Evolutionary conservation across 2,329 filamentous ascomycete genomes (phyloP), one percentile per base, ranked within the genome.

Genomic region (Myriosclerotinia duriaeana): DNA sequence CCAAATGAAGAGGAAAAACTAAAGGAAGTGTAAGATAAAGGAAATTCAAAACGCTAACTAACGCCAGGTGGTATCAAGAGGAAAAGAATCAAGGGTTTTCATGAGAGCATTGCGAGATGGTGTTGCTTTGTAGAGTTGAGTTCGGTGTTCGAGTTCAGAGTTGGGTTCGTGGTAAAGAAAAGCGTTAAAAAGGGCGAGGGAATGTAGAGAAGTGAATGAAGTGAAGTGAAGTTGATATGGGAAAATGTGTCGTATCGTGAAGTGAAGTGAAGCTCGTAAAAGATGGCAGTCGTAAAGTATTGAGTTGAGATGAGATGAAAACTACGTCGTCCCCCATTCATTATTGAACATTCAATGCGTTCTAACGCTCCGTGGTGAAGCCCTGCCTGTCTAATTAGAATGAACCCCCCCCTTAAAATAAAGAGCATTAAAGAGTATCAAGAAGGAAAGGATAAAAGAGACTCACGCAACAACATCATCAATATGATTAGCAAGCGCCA

Each of bases 401-500:
- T 52, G 20, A 53, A 3, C 4, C 11, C 15, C 20, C 9, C 9
- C 30, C 30, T 3, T 34, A 11, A 14, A 15, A 61, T 17, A 36
- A 5, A 26, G 30, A 34, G 30, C 2, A 34, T 5, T 34, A 6
- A 3, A 34, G 30, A 34, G 9, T 9, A 22, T 6, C 3, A 61
- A 1, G 1, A 46, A 6, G 30, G 30, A n/a, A 15, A 17, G 20
- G 3, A 30, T 5, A 55, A 30, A 55, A 50, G 58, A 22, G 38
- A 80, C 84, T 81, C 77, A 87, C 84, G 82, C 81, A 66, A 81
- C 79, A 69, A 88, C 84, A 73, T 89, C 89, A 77, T 87, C 91
- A 75, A 96, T 90, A 76, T 96, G 92, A 77, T 97, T 96, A 79
- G 91, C 93, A 79, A 97, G 87, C 22, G 93, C 92, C 61, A 97